Percentiles rank a stretch among this genome's conserved stretches.
Evolutionary conservation across 495 filamentous ascomycete species (phyloP).

Genomic region (Monascus purpureus): DNA sequence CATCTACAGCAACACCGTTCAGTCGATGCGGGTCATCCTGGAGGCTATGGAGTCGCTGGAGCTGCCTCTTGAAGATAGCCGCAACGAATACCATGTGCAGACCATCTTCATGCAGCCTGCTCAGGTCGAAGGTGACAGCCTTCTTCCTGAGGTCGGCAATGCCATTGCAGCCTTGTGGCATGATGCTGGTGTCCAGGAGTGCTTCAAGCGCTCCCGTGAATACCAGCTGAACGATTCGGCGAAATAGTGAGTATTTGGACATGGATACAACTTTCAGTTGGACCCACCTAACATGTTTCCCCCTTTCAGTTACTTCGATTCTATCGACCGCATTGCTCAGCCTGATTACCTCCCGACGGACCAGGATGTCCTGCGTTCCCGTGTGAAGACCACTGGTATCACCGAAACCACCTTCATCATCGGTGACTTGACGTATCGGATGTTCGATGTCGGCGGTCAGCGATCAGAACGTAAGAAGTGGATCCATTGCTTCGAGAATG

Average conservation of each 20-base stretch:
- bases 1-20: conserved; percentile 96
- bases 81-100: conserved; percentile 86
- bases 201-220: conserved; percentile 86
- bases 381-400: conserved; percentile 99
- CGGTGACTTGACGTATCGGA: conserved; percentile 92
- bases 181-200: conserved; percentile 89
- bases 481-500: conserved; percentile 99
- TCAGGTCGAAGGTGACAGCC: conserved; percentile 88
- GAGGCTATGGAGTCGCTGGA: conserved; percentile 94
- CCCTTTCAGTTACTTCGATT: conserved; percentile 76
- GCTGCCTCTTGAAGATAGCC: conserved; percentile 72
- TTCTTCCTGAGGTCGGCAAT: conserved; percentile 86
- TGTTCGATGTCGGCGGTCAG: conserved; percentile 99
- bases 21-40: conserved; percentile 90
- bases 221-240: conserved; percentile 98
- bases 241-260: conserved; percentile 81
- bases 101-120: conserved; percentile 93
- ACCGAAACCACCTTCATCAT: conserved; percentile 98
- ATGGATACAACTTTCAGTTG: no score
- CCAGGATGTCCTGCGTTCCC: conserved; percentile 91
- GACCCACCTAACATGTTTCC: no score
- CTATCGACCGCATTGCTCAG: conserved; percentile 80
- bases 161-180: conserved; percentile 91
- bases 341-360: conserved; percentile 94
- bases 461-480: conserved; percentile 99